These are phyloP conservation scores for Beauveria sp. DNA, from an alignment of 2,329 filamentous ascomycete genomes.

Conservation along the genomic window DNA sequence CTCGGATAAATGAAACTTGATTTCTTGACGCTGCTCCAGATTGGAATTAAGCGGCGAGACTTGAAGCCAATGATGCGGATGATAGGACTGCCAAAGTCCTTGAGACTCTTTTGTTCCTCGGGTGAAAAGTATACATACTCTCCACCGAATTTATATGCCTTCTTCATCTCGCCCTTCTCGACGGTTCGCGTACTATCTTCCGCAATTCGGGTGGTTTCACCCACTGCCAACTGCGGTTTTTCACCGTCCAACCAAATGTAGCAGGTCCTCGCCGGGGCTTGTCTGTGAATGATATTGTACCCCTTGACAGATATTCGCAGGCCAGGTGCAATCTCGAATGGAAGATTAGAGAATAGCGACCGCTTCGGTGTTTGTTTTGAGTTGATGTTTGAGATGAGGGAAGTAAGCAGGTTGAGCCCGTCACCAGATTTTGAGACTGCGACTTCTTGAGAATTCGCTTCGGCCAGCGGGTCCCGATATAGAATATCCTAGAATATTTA, in stretches of 20 bases:
- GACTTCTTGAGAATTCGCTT: slow-evolving; percentile 47
- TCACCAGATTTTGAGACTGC: slow-evolving; percentile 61
- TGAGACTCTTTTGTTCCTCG: slow-evolving; percentile 73
- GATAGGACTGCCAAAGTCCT: slow-evolving; percentile 71
- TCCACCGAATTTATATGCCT: slow-evolving; percentile 93
- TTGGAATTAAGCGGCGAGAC: slow-evolving; percentile 61
- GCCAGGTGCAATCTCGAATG: slow-evolving; percentile 78
- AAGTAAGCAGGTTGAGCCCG: slow-evolving; percentile 70
- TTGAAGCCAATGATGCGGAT: slow-evolving; percentile 95
- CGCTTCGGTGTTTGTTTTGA: slow-evolving; percentile 83
- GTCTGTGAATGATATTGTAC: slow-evolving; percentile 80
- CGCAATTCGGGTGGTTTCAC: slow-evolving; percentile 66
- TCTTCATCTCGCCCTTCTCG: slow-evolving; percentile 74
- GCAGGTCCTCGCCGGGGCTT: slow-evolving; percentile 71
- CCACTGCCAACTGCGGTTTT: slow-evolving; percentile 68
- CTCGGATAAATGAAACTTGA: slow-evolving; percentile 91
- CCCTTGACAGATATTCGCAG: slow-evolving; percentile 87
- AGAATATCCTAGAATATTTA: slow-evolving; percentile 64
- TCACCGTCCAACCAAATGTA: slow-evolving; percentile 89
- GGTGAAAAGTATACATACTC: slow-evolving; percentile 79
- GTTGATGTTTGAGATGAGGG: slow-evolving; percentile 79
- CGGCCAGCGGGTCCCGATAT: slow-evolving; percentile 68
- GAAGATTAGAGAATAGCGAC: slow-evolving; percentile 77
- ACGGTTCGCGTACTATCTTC: slow-evolving; percentile 71
- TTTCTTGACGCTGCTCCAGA: slow-evolving; percentile 80